These are phyloP conservation scores for Colletotrichum phormii DNA, from an alignment of 2,329 filamentous ascomycete species.

Conservation along the genomic window DNA sequence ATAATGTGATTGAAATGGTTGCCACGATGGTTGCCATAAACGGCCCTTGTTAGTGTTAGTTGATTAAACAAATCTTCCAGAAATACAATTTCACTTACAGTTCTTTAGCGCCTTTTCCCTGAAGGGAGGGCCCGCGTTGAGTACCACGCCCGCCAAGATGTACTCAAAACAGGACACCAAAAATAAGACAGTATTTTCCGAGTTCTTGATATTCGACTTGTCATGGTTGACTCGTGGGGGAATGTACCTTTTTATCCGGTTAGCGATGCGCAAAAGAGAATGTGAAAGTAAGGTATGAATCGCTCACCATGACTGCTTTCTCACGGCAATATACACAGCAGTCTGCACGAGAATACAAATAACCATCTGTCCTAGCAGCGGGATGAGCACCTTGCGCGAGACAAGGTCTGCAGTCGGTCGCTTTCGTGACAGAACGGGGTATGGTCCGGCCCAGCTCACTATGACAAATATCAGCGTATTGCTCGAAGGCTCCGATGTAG, in stretches of 20 bases:
- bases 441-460: slow-evolving; percentile 96
- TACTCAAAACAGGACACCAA: slow-evolving; percentile 94
- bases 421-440: slow-evolving; percentile 81
- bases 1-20: slow-evolving; percentile 75
- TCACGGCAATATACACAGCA: slow-evolving; percentile 78
- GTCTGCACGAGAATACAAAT: slow-evolving; percentile 85
- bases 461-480: slow-evolving; percentile 3
- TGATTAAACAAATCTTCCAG: slow-evolving; percentile 37
- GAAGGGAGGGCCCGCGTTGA: slow-evolving; percentile 93
- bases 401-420: slow-evolving; percentile 93
- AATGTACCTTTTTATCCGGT: slow-evolving; percentile 69
- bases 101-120: slow-evolving; percentile 84
- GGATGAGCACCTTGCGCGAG: slow-evolving; percentile 89
- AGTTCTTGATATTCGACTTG: slow-evolving; percentile 89
- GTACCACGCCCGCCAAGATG: slow-evolving; percentile 86
- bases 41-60: slow-evolving; percentile 67
- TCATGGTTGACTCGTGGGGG: slow-evolving; percentile 82
- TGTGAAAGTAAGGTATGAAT: background rate
- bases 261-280: slow-evolving; percentile 18
- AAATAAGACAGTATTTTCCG: slow-evolving; percentile 93
- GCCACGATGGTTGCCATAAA: slow-evolving; percentile 83
- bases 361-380: slow-evolving; percentile 87
- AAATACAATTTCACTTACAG: slow-evolving; percentile 63
- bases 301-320: slow-evolving; percentile 80
- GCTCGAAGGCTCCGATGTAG: slow-evolving; percentile 20